Conservation (phyloP, 495 filamentous ascomycete genomes). For the Podospora didyma region DNA sequence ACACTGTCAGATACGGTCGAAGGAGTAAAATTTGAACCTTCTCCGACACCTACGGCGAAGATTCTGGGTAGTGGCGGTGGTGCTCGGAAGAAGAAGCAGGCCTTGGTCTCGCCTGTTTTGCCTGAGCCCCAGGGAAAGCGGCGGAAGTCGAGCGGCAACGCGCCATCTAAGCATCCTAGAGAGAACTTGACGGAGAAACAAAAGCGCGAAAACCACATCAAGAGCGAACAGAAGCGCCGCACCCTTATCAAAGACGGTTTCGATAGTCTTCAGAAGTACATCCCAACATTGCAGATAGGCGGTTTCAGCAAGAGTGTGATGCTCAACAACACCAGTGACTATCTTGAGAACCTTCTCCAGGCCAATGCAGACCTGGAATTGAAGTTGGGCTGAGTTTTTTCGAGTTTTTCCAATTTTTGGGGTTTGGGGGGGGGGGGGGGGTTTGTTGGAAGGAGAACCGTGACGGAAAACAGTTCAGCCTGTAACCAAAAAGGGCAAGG, state of each 20-base stretch:
- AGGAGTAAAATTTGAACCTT: no score
- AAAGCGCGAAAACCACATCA: constrained; percentile 83
- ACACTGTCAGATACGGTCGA: no score
- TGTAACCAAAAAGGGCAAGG: no score
- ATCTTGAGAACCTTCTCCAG: constrained; percentile 64
- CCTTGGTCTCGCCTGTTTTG: no score
- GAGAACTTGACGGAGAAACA: constrained; percentile 81
- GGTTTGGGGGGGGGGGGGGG: no score
- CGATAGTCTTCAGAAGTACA: constrained; percentile 63
- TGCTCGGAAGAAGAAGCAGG: no score
- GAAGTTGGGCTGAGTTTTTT: not conserved
- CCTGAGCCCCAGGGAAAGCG: constrained; percentile 4
- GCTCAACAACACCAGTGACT: constrained; percentile 66
- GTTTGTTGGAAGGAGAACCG: no score
- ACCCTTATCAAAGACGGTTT: constrained; percentile 75
- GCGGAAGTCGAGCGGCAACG: not conserved
- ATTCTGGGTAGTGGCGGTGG: no score
- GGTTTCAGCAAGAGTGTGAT: constrained; percentile 78
- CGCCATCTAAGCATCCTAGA: constrained; percentile 46
- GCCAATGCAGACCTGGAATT: constrained; percentile 55
- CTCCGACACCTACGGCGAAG: no score
- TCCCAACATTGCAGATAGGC: constrained; percentile 64
- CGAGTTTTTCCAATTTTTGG: not conserved
- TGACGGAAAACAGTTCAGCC: no score
- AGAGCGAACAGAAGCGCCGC: constrained; percentile 82